phyloP scores from a whole-genome alignment of 495 filamentous ascomycete genomes.

The Hyphodiscus hymeniophilus region DNA sequence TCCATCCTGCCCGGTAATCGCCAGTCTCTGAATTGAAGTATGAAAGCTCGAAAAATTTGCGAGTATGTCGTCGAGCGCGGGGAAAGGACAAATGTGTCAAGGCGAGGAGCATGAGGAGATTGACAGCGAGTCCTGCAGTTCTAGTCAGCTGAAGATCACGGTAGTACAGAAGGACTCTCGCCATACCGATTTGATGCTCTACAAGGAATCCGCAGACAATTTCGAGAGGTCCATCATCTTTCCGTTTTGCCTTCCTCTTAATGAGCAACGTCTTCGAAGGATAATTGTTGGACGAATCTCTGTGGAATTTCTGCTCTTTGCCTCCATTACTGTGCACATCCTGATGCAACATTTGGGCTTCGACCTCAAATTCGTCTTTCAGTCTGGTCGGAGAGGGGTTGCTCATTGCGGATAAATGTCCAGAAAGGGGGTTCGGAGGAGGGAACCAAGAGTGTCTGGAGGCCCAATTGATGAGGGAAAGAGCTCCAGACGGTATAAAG shows the following conservation, averaged over 20 bases:
- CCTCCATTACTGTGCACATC: slow-evolving; percentile 1
- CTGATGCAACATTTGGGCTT: slow-evolving; percentile 7
- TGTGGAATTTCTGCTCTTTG: slow-evolving; percentile 4
- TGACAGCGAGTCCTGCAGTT: slow-evolving; percentile 61
- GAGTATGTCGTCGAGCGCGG: slow-evolving; percentile 63
- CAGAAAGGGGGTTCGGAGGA: background rate
- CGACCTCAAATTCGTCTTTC: background rate
- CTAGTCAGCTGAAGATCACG: slow-evolving; percentile 8
- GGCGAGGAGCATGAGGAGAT: slow-evolving; percentile 66
- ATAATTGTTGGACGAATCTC: background rate
- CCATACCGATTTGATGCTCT: slow-evolving; percentile 23
- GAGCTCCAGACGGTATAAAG: slow-evolving; percentile 9
- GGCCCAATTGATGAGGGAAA: slow-evolving; percentile 12
- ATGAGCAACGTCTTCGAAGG: background rate
- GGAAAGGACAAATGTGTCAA: slow-evolving; percentile 75
- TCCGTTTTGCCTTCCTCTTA: slow-evolving; percentile 18
- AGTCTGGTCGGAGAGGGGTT: slow-evolving; percentile 9
- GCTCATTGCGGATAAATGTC: slow-evolving; percentile 8
- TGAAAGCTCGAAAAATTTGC: slow-evolving; percentile 78
- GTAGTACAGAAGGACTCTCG: background rate
- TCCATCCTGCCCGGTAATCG: slow-evolving; percentile 63
- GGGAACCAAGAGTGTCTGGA: slow-evolving; percentile 3
- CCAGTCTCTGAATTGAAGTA: slow-evolving; percentile 64
- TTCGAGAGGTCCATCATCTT: slow-evolving; percentile 22
- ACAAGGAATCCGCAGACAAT: slow-evolving; percentile 21